phyloP scores from a whole-genome alignment of 139 green algal genomes.

The Astrephomene gubernaculifera region DNA sequence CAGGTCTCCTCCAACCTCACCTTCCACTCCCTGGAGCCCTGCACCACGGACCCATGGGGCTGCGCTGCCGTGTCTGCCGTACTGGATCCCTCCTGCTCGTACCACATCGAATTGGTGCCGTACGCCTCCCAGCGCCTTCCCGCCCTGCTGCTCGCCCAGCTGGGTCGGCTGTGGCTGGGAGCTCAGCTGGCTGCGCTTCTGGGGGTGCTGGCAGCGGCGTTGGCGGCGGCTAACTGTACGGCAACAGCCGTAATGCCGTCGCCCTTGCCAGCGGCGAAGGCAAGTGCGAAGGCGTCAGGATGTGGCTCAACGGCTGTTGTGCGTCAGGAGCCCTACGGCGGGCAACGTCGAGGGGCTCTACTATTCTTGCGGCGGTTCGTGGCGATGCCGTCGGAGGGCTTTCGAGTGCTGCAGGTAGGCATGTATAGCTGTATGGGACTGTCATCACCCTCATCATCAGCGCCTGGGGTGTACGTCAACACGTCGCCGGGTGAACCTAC shows the following conservation, averaged over 20 bases:
- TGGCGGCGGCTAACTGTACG: no score
- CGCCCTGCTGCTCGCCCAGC: not conserved
- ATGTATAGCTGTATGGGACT: no score
- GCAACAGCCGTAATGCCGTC: no score
- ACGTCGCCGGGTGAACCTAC: no score
- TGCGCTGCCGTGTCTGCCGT: not conserved
- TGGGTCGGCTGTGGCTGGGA: constrained; percentile 19
- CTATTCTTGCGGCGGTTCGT: no score
- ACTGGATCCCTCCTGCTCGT: constrained; percentile 4
- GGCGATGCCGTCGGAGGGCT: not conserved
- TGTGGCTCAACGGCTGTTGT: no score
- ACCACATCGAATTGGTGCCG: constrained; percentile 24
- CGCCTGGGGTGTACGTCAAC: no score
- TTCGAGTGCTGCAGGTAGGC: not conserved
- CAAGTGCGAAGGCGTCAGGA: no score
- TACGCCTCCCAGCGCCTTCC: constrained; percentile 4
- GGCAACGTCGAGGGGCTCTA: no score
- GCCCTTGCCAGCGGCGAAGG: no score
- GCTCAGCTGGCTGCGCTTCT: not conserved
- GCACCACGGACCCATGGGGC: not conserved
- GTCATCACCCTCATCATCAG: no score
- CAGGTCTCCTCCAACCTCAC: constrained; percentile 20
- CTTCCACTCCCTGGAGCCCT: constrained; percentile 12
- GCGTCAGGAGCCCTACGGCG: no score
- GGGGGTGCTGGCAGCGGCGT: not conserved